Percentiles rank a stretch among this genome's conserved stretches.
Conservation (phyloP, 441 rosid genomes). For the Adansonia rubrostipa region DNA sequence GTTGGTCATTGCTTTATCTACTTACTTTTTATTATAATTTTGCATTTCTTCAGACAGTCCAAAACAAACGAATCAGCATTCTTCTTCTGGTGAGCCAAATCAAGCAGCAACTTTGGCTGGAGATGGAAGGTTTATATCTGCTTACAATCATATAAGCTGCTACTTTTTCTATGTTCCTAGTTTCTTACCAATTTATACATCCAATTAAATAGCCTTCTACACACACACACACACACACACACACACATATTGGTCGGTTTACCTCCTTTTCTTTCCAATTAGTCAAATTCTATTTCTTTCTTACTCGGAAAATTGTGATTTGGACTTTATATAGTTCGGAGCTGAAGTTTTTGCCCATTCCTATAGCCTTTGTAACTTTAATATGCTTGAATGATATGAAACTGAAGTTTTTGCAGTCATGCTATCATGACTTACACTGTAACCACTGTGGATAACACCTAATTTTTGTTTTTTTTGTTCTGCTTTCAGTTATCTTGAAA, state of each 20-base stretch:
- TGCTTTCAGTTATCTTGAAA: constrained; percentile 57
- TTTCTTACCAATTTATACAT: constrained; percentile 12
- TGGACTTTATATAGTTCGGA: not conserved
- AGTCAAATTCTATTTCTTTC: no score
- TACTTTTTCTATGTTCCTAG: not conserved
- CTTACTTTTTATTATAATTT: constrained; percentile 11
- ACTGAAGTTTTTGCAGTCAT: not conserved
- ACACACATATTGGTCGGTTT: no score
- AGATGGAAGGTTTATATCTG: constrained; percentile 63
- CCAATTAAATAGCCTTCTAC: not conserved
- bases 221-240: no score
- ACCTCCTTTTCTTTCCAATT: no score
- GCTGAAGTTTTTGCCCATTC: not conserved
- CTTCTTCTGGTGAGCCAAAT: constrained; percentile 40
- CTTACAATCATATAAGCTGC: constrained; percentile 18
- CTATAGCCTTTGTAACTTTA: not conserved
- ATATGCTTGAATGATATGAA: not conserved
- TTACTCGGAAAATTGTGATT: not conserved
- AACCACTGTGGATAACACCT: not conserved
- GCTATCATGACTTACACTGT: constrained; percentile 15
- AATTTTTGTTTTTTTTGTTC: not conserved
- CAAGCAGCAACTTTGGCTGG: constrained; percentile 49
- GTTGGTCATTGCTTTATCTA: not conserved
- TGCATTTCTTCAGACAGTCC: constrained; percentile 49
- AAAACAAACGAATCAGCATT: constrained; percentile 48